Conservation (phyloP, 1,284 basidiomycete species). For the Ustanciosporium gigantosporum region DNA sequence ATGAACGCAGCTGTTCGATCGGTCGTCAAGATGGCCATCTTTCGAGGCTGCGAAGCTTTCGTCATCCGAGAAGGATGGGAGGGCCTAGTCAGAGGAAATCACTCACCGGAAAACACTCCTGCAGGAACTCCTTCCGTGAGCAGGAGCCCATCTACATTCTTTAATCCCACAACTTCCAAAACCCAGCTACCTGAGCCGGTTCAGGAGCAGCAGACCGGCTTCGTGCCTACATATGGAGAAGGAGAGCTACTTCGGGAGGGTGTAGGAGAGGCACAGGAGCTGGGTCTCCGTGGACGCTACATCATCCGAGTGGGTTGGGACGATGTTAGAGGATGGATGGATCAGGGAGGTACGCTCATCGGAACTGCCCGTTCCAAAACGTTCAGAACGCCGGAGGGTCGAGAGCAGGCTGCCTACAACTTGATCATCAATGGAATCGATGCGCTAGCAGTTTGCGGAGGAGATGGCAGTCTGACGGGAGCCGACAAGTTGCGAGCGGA, state of each 20-base stretch:
- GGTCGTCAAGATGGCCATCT: slow-evolving; percentile 60
- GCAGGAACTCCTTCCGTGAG: slow-evolving; percentile 30
- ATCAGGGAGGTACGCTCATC: slow-evolving; percentile 84
- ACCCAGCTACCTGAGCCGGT: not conserved
- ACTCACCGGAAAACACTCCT: slow-evolving; percentile 31
- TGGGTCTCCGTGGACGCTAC: slow-evolving; percentile 78
- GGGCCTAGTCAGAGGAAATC: slow-evolving; percentile 73
- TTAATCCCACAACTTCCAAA: slow-evolving; percentile 16
- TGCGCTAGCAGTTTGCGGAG: slow-evolving; percentile 93
- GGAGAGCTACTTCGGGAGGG: slow-evolving; percentile 87
- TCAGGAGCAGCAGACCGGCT: slow-evolving; percentile 48
- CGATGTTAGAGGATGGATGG: slow-evolving; percentile 93
- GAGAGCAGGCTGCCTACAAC: slow-evolving; percentile 83
- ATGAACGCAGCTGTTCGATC: slow-evolving; percentile 60
- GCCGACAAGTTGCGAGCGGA: slow-evolving; percentile 91
- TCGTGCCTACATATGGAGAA: slow-evolving; percentile 82
- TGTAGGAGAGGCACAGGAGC: slow-evolving; percentile 71
- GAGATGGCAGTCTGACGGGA: slow-evolving; percentile 93
- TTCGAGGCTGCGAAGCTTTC: slow-evolving; percentile 68
- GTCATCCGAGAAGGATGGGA: slow-evolving; percentile 87
- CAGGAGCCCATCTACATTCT: slow-evolving; percentile 27
- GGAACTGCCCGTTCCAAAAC: slow-evolving; percentile 87
- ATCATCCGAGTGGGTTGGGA: slow-evolving; percentile 98
- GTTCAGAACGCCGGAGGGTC: slow-evolving; percentile 85
- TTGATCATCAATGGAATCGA: slow-evolving; percentile 95